Evolutionary conservation across 2,329 filamentous ascomycete genomes (phyloP).

Genomic region (Penicillium sp.): DNA sequence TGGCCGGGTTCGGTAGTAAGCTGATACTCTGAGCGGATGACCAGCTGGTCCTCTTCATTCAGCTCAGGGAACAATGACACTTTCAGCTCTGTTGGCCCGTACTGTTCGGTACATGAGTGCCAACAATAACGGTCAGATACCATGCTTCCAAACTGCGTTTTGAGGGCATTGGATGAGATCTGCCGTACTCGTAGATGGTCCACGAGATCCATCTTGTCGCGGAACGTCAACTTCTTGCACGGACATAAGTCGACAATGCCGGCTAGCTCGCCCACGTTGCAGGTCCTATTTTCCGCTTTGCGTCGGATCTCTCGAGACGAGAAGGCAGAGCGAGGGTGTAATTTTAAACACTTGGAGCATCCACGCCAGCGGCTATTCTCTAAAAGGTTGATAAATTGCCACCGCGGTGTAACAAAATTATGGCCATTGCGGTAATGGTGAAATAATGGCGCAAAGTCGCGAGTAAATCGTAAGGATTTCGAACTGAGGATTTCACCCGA

Average conservation of each 20-base stretch:
- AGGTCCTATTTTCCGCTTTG: constrained; percentile 37
- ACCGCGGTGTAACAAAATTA: constrained; percentile 41
- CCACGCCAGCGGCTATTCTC: constrained; percentile 41
- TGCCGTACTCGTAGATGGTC: constrained; percentile 38
- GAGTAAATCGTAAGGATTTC: constrained; percentile 40
- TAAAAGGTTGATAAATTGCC: constrained; percentile 42
- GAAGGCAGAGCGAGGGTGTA: constrained; percentile 42
- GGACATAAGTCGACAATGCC: constrained; percentile 46
- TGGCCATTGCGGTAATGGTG: constrained; percentile 44
- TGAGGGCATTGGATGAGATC: constrained; percentile 29
- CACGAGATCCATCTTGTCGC: constrained; percentile 40
- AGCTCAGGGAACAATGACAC: constrained; percentile 42
- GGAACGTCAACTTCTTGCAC: constrained; percentile 46
- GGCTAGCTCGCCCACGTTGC: constrained; percentile 39
- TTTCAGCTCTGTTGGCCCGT: constrained; percentile 40
- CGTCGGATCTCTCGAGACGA: constrained; percentile 38
- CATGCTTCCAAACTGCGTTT: constrained; percentile 33
- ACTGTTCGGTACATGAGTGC: constrained; percentile 42
- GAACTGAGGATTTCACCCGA: constrained; percentile 35
- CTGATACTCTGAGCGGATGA: constrained; percentile 44
- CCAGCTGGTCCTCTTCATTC: constrained; percentile 35
- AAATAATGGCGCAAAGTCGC: constrained; percentile 45
- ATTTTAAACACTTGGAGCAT: constrained; percentile 44
- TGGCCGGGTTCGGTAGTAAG: constrained; percentile 38
- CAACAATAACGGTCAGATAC: constrained; percentile 40